Evolutionary conservation across 2,329 filamentous ascomycete genomes (phyloP).

Genomic region (Pezizomycotina sp.): DNA sequence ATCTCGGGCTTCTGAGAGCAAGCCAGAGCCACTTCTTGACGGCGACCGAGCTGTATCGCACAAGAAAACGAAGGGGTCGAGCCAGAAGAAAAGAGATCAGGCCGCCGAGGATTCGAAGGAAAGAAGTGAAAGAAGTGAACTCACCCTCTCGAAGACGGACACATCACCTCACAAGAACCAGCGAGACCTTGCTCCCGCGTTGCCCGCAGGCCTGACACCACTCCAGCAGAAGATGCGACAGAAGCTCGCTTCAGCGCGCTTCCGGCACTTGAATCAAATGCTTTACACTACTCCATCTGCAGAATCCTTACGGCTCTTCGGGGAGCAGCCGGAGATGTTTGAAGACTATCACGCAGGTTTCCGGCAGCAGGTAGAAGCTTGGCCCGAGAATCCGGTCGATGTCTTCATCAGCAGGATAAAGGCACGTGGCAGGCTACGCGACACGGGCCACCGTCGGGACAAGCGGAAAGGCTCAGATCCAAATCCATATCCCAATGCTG

Average conservation of each 20-base stretch:
- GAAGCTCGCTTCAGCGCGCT: slow-evolving; percentile 86
- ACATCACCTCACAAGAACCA: neutral
- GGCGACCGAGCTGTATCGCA: too few relatives aligned
- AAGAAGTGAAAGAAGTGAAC: slow-evolving; percentile 4
- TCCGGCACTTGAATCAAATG: slow-evolving; percentile 92
- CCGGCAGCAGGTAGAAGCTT: slow-evolving; percentile 82
- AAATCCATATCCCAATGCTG: slow-evolving; percentile 25
- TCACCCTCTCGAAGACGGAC: neutral
- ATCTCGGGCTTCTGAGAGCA: too few relatives aligned
- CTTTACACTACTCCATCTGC: slow-evolving; percentile 82
- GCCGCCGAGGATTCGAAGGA: too few relatives aligned
- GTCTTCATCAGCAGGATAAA: slow-evolving; percentile 60
- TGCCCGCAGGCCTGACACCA: slow-evolving; percentile 50
- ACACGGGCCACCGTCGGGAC: slow-evolving; percentile 23
- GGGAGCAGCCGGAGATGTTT: slow-evolving; percentile 79
- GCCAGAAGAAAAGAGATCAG: too few relatives aligned
- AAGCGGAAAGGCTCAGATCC: too few relatives aligned
- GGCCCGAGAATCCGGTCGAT: slow-evolving; percentile 93
- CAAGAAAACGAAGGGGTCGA: too few relatives aligned
- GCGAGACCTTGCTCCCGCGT: slow-evolving; percentile 27
- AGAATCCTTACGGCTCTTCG: slow-evolving; percentile 70
- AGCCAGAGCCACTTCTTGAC: too few relatives aligned
- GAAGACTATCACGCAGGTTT: slow-evolving; percentile 93
- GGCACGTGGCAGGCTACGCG: slow-evolving; percentile 42
- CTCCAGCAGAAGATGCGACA: slow-evolving; percentile 87